Evolutionary conservation across 164 flowering plant genomes (phyloP).

Genomic region (Dillenia suffruticosa): DNA sequence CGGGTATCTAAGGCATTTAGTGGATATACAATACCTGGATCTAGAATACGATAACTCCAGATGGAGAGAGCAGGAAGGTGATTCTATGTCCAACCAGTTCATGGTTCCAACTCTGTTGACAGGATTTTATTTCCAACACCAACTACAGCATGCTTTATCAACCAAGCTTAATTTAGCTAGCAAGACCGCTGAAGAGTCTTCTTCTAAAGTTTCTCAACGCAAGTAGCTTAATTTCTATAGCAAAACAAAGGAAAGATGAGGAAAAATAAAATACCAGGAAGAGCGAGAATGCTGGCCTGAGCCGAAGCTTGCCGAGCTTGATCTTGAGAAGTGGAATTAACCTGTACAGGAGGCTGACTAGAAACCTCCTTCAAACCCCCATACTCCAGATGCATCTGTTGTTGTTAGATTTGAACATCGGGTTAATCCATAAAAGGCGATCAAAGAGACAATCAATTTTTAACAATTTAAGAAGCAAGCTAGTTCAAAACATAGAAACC

Average conservation of each 20-base stretch:
- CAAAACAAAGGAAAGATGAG: background rate
- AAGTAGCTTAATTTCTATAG: too few species aligned
- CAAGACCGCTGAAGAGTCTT: too few species aligned
- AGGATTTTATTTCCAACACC: too few species aligned
- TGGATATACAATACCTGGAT: too few species aligned
- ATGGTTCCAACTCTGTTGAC: too few species aligned
- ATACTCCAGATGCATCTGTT: slow-evolving; percentile 59
- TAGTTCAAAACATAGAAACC: background rate
- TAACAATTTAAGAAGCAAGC: background rate
- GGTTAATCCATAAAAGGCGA: slow-evolving; percentile 6
- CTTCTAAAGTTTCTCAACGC: too few species aligned
- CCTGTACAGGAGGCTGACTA: slow-evolving; percentile 24
- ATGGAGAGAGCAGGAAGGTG: too few species aligned
- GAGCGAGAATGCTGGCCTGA: slow-evolving; percentile 47
- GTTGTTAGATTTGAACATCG: background rate
- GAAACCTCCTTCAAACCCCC: slow-evolving; percentile 38
- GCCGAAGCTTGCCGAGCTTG: slow-evolving; percentile 25
- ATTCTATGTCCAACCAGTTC: too few species aligned
- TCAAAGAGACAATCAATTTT: background rate
- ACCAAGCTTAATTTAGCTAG: too few species aligned
- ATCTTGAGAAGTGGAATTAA: slow-evolving; percentile 20
- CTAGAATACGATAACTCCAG: too few species aligned
- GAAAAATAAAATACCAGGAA: slow-evolving; percentile 48
- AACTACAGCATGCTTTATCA: too few species aligned
- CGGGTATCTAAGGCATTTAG: too few species aligned